Evolutionary conservation across 345 rosid genomes (phyloP), one percentile per base, ranked within the genome.

Genomic region (Gossypioides kirkii): DNA sequence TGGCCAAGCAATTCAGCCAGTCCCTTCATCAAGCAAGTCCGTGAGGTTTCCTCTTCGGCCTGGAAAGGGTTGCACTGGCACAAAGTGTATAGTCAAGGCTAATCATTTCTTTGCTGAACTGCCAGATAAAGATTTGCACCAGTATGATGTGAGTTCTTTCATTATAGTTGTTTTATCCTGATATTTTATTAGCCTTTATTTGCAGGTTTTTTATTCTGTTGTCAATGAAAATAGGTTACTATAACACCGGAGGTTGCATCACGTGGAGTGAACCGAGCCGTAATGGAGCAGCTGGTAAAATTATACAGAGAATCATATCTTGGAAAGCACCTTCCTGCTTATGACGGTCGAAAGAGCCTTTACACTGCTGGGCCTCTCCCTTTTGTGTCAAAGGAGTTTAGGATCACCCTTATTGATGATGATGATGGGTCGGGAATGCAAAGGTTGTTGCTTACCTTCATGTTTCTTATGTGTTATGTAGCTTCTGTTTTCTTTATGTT

Each of bases 351-450:
- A 3, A 94, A 94, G 79, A 90, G 97, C 77, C 91, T 91, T 20
- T 94, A 91, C 70, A 94, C 97, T 77, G 97, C 97, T 64, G 98
- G 97, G 38, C 87, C 98, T 7, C 90, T 94, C 58, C 98, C 98
- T 2, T 94, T 94, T 72, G 42, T 76, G 16, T 84, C 90, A 0
- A 94, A 88, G 81, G 97, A 91, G 69, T 94, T 94, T 75, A 84
- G 71, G 59, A 89, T 94, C 68, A 84, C 78, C 8, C 93, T 94
- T 36, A 73, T 80, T 50, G 97, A 91, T 60, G 98, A 91, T 42
- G 98, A 91, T 72, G 97, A 91, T 77, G 96, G 94, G 71, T 67
- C 96, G 12, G 96, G 92, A 11, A 83, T 82, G 32, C 89, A 78
- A 68, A 94, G 97, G 98, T 90, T 60, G 52, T 49, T 58, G 3